Evolutionary conservation across 1,284 basidiomycete species (phyloP).

Genomic region (Marasmius sp.): DNA sequence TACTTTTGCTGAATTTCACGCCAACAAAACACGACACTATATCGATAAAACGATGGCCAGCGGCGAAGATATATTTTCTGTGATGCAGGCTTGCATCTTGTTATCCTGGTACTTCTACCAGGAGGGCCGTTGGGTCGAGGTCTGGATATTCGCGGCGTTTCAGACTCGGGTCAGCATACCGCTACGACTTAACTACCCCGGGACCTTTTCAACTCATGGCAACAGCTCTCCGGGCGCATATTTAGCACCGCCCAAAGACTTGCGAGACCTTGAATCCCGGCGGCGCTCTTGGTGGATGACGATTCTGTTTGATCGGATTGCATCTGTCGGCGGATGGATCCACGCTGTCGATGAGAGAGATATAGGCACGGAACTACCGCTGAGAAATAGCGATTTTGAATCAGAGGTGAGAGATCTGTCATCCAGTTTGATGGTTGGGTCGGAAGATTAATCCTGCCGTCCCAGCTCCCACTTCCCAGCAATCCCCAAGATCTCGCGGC

Average conservation of each 20-base stretch:
- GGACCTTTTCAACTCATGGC: slow-evolving; percentile 70
- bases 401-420: slow-evolving; percentile 47
- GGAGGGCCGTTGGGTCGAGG: slow-evolving; percentile 85
- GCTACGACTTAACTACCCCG: slow-evolving; percentile 77
- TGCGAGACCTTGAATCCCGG: slow-evolving; percentile 71
- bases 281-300: slow-evolving; percentile 88
- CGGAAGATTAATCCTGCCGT: not conserved
- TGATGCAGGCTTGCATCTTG: slow-evolving; percentile 81
- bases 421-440: not conserved
- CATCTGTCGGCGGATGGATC: slow-evolving; percentile 86
- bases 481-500: slow-evolving; percentile 72
- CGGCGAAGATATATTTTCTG: slow-evolving; percentile 79
- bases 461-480: slow-evolving; percentile 53
- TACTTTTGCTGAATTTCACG: slow-evolving; percentile 82
- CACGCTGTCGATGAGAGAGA: slow-evolving; percentile 80
- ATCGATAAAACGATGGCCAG: slow-evolving; percentile 85
- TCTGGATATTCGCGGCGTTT: slow-evolving; percentile 86
- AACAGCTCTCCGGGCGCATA: slow-evolving; percentile 72
- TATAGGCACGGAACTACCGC: slow-evolving; percentile 76
- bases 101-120: slow-evolving; percentile 88
- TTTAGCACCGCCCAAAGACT: slow-evolving; percentile 73
- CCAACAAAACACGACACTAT: slow-evolving; percentile 77
- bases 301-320: slow-evolving; percentile 79
- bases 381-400: slow-evolving; percentile 73
- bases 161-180: slow-evolving; percentile 84